A percentile compares a stretch with the other conserved stretches of the same genome.
Conservation (phyloP, 495 filamentous ascomycete genomes). For the Aspergillus saccharolyticus region DNA sequence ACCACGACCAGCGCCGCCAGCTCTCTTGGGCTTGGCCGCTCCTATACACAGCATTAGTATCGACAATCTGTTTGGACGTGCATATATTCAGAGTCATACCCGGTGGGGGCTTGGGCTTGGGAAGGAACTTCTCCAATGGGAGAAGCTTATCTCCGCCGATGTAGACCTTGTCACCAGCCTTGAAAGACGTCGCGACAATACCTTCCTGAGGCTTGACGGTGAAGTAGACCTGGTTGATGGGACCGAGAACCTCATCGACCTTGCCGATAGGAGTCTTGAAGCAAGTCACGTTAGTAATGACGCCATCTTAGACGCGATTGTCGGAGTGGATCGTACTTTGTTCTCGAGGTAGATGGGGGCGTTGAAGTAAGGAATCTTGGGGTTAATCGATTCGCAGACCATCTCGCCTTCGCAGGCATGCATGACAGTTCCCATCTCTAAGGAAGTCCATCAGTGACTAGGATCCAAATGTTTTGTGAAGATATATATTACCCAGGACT, state of each 20-base stretch:
- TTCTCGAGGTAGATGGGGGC: slow-evolving; percentile 98
- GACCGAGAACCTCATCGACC: slow-evolving; percentile 69
- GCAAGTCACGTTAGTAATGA: slow-evolving; percentile 4
- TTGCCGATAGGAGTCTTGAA: slow-evolving; percentile 53
- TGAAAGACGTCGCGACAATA: slow-evolving; percentile 92
- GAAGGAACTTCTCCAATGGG: slow-evolving; percentile 91
- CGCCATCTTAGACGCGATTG: background rate
- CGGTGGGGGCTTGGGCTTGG: slow-evolving; percentile 83
- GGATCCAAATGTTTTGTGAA: background rate
- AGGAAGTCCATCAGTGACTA: slow-evolving; percentile 19
- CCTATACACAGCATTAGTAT: slow-evolving; percentile 29
- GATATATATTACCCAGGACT: slow-evolving; percentile 52
- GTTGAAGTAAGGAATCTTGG: slow-evolving; percentile 98
- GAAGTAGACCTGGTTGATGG: slow-evolving; percentile 96
- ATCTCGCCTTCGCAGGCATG: slow-evolving; percentile 96
- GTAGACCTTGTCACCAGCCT: slow-evolving; percentile 92
- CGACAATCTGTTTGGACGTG: background rate
- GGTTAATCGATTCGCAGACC: slow-evolving; percentile 86
- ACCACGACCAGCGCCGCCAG: slow-evolving; percentile 52
- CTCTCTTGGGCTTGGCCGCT: slow-evolving; percentile 54
- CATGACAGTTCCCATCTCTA: slow-evolving; percentile 89
- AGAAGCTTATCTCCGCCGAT: slow-evolving; percentile 92
- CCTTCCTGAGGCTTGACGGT: slow-evolving; percentile 95
- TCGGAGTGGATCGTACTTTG: slow-evolving; percentile 54
- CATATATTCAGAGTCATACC: slow-evolving; percentile 45